Evolutionary conservation across 768 basidiomycete species (phyloP), one percentile per base, ranked within the genome.

Genomic region (Lactifluus hygrophoroides): DNA sequence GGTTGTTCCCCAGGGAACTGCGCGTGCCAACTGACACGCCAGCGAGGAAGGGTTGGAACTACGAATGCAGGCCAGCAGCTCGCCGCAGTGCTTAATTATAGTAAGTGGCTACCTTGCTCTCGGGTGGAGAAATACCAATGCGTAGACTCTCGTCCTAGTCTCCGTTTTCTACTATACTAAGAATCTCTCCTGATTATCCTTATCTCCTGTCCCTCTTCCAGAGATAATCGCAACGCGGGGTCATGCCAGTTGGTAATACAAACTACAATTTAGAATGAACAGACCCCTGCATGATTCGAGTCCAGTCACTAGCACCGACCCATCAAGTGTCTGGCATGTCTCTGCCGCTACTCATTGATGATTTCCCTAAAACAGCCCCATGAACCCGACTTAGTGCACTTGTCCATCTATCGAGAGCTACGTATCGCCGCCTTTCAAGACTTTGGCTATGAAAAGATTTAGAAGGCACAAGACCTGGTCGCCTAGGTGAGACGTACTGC

Each of bases 21-120:
- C 82, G 84, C 63, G 78, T 90, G 47, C 94, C 94, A 44, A 82
- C 88, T 5, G 94, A 95, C 67, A 94, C 89, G 7, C 88, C 91
- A 2, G 79, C 87, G 25, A 81, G 80, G 54, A 76, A 78, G 43
- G 90, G 91, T 3, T 95, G 93, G 93, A 83, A 84, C 53, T 87
- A 94, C 67, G 82, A 86, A n/a, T 94, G 86, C 83, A 88, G 79
- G 54, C 79, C 87, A 2, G 32, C 68, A 21, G 40, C n/a, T n/a
- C n/a, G 65, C 14, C 63, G 60, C 35, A 46, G 52, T 50, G 35
- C 64, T 51, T 63, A 46, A 53, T 50, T 44, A 16, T 23, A 32
- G 52, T 61, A 19, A 44, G 43, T 51, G 21, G 30, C 43, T 11
- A 60, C 25, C 21, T 34, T 56, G 10, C 28, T 30, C n/a, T 35